Percentiles rank a stretch among this genome's conserved stretches.
Evolutionary conservation across 2,329 filamentous ascomycete species (phyloP).

Genomic region (Cytospora mali): DNA sequence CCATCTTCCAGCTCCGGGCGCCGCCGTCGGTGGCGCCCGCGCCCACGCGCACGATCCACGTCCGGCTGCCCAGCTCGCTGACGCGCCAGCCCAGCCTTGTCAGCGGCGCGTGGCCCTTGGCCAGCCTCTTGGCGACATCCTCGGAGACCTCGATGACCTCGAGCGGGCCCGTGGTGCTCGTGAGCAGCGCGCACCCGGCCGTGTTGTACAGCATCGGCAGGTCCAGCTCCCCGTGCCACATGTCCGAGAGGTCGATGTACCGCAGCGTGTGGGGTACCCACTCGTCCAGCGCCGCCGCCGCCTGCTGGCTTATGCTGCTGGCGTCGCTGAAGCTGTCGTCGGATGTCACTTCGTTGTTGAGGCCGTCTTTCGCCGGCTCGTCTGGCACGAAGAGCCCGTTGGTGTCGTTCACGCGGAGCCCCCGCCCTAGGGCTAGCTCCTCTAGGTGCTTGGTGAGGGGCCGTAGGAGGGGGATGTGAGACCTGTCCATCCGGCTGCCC

Average conservation of each 20-base stretch:
- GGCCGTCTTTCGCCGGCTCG: no score
- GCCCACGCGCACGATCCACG: constrained; percentile 66
- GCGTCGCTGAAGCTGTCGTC: no score
- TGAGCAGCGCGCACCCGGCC: constrained; percentile 57
- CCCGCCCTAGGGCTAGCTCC: constrained; percentile 73
- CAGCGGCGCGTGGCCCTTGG: constrained; percentile 64
- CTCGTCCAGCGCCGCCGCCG: constrained; percentile 33
- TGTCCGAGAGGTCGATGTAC: constrained; percentile 77
- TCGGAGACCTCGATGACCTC: constrained; percentile 76
- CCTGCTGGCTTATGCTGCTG: constrained; percentile 30
- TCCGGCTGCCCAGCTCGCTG: constrained; percentile 67
- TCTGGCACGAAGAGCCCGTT: constrained; percentile 64
- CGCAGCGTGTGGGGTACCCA: constrained; percentile 65
- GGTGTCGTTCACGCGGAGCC: constrained; percentile 66
- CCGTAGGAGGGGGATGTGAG: constrained; percentile 65
- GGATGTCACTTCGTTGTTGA: no score
- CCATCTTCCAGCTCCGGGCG: constrained; percentile 76
- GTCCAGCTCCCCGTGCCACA: constrained; percentile 63
- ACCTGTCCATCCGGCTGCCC: constrained; percentile 68
- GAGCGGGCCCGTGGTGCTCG: constrained; percentile 64
- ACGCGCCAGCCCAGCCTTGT: constrained; percentile 68
- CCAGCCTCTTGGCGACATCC: constrained; percentile 65
- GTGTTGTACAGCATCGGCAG: constrained; percentile 56
- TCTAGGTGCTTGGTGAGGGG: constrained; percentile 73
- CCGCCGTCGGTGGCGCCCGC: constrained; percentile 52